phyloP scores from a whole-genome alignment of 1,284 basidiomycete species.

The Ceratobasidium theobromae region DNA sequence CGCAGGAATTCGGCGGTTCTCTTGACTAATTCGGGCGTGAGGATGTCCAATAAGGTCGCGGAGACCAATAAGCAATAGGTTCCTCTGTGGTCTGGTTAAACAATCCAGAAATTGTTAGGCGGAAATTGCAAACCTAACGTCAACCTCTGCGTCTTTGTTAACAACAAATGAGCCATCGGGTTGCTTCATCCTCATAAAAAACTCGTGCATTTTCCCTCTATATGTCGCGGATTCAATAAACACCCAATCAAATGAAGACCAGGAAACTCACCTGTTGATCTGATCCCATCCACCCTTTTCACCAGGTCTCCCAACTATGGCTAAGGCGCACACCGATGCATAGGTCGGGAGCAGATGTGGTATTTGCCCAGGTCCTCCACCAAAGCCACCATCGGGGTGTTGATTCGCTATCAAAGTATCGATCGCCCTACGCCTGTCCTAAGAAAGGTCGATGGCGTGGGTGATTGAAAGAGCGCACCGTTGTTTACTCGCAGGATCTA shows the following conservation, averaged over 20 bases:
- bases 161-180: conserved; percentile 94
- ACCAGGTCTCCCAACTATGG: conserved; percentile 75
- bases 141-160: conserved; percentile 85
- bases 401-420: conserved; percentile 77
- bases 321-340: conserved; percentile 81
- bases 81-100: conserved; percentile 50
- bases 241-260: conserved; percentile 36
- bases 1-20: conserved; percentile 51
- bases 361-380: conserved; percentile 86
- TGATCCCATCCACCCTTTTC: conserved; percentile 80
- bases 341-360: conserved; percentile 91
- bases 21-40: conserved; percentile 82
- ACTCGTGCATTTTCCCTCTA: conserved; percentile 76
- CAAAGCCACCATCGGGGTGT: conserved; percentile 84
- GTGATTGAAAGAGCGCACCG: conserved; percentile 52
- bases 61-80: conserved; percentile 75
- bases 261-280: conserved; percentile 74
- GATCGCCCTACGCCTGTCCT: conserved; percentile 56
- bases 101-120: background rate
- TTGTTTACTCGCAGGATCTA: conserved; percentile 74
- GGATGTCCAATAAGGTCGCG: conserved; percentile 72
- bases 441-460: background rate
- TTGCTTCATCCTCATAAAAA: conserved; percentile 92
- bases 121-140: conserved; percentile 73
- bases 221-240: background rate